Conservation (phyloP, 352 stramenopile genomes). For the Elongisporangium anandrum region DNA sequence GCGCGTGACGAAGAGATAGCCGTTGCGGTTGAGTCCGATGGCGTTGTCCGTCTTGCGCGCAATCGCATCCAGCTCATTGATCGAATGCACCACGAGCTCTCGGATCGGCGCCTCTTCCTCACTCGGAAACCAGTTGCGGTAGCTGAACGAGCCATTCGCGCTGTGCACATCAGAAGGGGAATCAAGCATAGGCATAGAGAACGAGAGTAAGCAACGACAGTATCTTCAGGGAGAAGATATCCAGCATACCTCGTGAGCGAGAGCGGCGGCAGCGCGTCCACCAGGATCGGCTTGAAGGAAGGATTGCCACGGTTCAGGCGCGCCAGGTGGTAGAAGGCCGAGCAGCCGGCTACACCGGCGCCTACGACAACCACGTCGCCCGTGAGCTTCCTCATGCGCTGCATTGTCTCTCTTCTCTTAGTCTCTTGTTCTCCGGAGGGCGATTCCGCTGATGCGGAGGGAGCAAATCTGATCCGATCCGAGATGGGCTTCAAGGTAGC, state of each 20-base stretch:
- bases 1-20: conserved; percentile 73
- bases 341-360: conserved; percentile 70
- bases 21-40: conserved; percentile 73
- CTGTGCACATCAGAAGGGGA: conserved; percentile 10
- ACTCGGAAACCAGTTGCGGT: conserved; percentile 81
- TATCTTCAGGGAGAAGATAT: neutral
- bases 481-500: too few relatives aligned
- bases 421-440: too few relatives aligned
- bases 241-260: conserved; percentile 51
- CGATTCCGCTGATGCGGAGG: too few relatives aligned
- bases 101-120: conserved; percentile 59
- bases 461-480: too few relatives aligned
- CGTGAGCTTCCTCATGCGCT: conserved; percentile 30
- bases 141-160: conserved; percentile 77
- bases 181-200: too few relatives aligned
- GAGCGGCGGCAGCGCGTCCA: conserved; percentile 58
- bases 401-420: conserved; percentile 14
- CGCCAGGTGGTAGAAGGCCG: conserved; percentile 74
- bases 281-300: conserved; percentile 64
- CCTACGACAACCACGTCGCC: conserved; percentile 72
- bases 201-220: neutral
- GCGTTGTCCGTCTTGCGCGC: conserved; percentile 52
- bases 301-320: conserved; percentile 54
- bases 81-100: conserved; percentile 65
- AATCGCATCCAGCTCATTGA: conserved; percentile 72